Conservation (phyloP, 2,329 filamentous ascomycete species). For the Pseudogymnoascus destructans region DNA sequence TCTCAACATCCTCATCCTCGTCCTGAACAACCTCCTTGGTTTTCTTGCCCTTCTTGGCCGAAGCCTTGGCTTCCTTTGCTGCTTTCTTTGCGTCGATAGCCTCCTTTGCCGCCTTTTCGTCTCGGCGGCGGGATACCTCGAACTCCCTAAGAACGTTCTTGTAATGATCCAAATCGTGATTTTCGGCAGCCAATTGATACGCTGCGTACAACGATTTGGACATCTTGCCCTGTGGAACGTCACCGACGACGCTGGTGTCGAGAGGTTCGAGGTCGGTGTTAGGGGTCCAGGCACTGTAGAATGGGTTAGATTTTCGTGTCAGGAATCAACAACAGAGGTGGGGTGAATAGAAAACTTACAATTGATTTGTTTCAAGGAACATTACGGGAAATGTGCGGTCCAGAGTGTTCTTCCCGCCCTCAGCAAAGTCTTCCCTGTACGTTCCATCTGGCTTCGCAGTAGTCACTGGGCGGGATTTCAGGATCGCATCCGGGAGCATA, state of each 20-base stretch:
- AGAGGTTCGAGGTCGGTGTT: constrained; percentile 74
- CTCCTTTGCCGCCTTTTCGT: constrained; percentile 35
- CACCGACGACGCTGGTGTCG: constrained; percentile 56
- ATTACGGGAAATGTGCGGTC: constrained; percentile 89
- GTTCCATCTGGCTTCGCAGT: constrained; percentile 71
- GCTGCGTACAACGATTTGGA: constrained; percentile 67
- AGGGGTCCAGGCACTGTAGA: constrained; percentile 69
- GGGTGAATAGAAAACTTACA: constrained; percentile 47
- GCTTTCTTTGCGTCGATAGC: constrained; percentile 37
- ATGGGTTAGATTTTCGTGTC: constrained; percentile 13
- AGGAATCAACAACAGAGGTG: constrained; percentile 19
- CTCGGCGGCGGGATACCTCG: constrained; percentile 50
- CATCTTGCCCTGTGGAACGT: constrained; percentile 58
- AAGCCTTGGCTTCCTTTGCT: constrained; percentile 34
- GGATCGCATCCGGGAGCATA: constrained; percentile 72
- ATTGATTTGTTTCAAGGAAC: constrained; percentile 92
- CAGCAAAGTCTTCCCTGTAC: constrained; percentile 74
- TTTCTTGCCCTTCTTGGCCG: constrained; percentile 37
- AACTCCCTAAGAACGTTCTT: constrained; percentile 65
- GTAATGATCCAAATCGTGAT: constrained; percentile 67
- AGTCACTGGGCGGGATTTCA: constrained; percentile 70
- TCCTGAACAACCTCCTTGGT: constrained; percentile 35
- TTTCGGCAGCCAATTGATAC: constrained; percentile 66
- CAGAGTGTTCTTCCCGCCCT: constrained; percentile 72
- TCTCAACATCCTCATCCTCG: constrained; percentile 43